phyloP scores from a whole-genome alignment of 345 rosid genomes.

The Lepidium africanum region DNA sequence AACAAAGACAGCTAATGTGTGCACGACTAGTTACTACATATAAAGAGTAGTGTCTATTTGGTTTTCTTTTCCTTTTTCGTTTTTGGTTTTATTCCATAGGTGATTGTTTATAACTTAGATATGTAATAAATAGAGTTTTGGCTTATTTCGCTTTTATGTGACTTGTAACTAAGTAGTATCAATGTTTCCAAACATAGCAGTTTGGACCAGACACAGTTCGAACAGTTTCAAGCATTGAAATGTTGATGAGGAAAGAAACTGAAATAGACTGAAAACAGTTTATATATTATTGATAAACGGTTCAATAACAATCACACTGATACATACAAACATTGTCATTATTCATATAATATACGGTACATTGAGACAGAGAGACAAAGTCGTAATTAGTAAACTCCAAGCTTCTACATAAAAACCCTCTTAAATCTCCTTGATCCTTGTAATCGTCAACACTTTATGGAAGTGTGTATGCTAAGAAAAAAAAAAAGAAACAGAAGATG shows the following conservation, averaged over 20 bases:
- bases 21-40: background rate
- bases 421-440: background rate
- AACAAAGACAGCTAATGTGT: background rate
- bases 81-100: background rate
- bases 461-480: conserved; percentile 19
- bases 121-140: background rate
- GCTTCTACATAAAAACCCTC: background rate
- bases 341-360: conserved; percentile 12
- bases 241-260: background rate
- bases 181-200: background rate
- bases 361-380: background rate
- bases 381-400: background rate
- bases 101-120: background rate
- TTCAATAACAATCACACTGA: conserved; percentile 10
- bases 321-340: conserved; percentile 11
- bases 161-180: background rate
- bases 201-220: background rate
- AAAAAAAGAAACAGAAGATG: too few relatives aligned
- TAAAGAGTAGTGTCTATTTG: background rate
- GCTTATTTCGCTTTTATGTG: background rate
- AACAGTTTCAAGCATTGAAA: background rate
- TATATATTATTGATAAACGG: background rate
- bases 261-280: background rate
- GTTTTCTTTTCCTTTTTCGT: background rate
- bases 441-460: conserved; percentile 9